phyloP scores from a whole-genome alignment of 2,329 filamentous ascomycete genomes.

The Arachnomyces sp. region DNA sequence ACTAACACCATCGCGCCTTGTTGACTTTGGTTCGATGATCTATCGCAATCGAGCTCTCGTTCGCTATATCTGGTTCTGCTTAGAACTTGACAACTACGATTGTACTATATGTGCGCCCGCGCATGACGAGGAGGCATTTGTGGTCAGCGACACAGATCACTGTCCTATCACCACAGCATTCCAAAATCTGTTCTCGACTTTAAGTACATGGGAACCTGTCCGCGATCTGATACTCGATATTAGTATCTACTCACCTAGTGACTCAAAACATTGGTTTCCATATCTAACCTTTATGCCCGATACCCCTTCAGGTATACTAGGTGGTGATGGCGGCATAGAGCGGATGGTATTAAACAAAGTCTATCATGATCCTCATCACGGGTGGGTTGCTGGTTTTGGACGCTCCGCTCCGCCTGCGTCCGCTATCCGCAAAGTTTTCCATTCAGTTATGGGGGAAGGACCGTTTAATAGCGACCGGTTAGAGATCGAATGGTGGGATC shows the following conservation, averaged over 20 bases:
- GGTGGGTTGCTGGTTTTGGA: slow-evolving; percentile 1
- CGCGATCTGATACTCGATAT: slow-evolving; percentile 23
- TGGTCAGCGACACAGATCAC: no score
- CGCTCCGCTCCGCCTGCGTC: slow-evolving; percentile 3
- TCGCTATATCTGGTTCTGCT: no score
- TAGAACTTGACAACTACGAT: no score
- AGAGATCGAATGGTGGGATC: background rate
- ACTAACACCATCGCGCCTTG: no score
- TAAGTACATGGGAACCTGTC: slow-evolving; percentile 21
- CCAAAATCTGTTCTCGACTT: slow-evolving; percentile 20
- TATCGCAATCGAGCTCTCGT: no score
- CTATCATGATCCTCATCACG: slow-evolving; percentile 1
- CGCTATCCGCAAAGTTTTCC: slow-evolving; percentile 9
- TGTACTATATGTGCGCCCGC: no score
- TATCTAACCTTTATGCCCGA: slow-evolving; percentile 20
- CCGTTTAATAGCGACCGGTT: no score
- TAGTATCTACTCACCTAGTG: slow-evolving; percentile 23
- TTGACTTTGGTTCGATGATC: no score
- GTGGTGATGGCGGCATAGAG: slow-evolving; percentile 3
- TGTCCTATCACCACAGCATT: slow-evolving; percentile 15
- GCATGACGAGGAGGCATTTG: no score
- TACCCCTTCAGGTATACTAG: slow-evolving; percentile 11
- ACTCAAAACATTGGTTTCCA: slow-evolving; percentile 24
- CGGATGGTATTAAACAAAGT: slow-evolving; percentile 1
- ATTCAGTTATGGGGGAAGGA: slow-evolving; percentile 27